These are phyloP conservation scores for Boletellus deceptivus DNA, from an alignment of 1,284 basidiomycete genomes.

Conservation along the genomic window DNA sequence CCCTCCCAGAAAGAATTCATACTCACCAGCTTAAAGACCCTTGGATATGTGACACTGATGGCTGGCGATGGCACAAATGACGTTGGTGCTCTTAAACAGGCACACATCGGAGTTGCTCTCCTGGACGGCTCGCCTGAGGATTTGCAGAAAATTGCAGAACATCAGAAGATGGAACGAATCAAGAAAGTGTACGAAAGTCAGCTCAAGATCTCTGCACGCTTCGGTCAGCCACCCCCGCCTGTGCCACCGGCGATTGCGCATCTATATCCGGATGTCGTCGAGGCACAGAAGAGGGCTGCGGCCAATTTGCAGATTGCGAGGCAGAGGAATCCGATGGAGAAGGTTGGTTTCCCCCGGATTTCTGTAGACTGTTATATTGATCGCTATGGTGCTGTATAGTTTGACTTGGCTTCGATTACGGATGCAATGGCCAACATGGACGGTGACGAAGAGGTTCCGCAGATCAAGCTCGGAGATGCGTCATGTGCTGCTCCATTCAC, in stretches of 20 bases:
- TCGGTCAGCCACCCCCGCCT: slow-evolving; percentile 89
- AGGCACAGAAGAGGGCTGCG: slow-evolving; percentile 79
- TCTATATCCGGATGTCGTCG: slow-evolving; percentile 85
- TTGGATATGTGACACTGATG: slow-evolving; percentile 93
- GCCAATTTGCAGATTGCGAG: slow-evolving; percentile 62
- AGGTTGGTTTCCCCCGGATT: slow-evolving; percentile 45
- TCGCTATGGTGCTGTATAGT: slow-evolving; percentile 46
- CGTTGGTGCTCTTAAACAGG: slow-evolving; percentile 94
- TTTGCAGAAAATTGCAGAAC: slow-evolving; percentile 88
- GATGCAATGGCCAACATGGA: slow-evolving; percentile 91
- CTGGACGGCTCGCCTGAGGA: slow-evolving; percentile 91
- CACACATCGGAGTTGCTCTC: slow-evolving; percentile 91
- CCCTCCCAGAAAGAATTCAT: slow-evolving; percentile 93
- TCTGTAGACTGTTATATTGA: slow-evolving; percentile 1
- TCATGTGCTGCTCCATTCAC: slow-evolving; percentile 97
- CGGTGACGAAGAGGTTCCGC: slow-evolving; percentile 87
- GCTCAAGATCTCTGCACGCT: slow-evolving; percentile 81
- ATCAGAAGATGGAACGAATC: slow-evolving; percentile 82
- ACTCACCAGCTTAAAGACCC: slow-evolving; percentile 80
- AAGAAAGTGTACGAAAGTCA: slow-evolving; percentile 97
- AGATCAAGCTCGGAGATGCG: slow-evolving; percentile 96
- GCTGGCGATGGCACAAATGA: slow-evolving; percentile 97
- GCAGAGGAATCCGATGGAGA: slow-evolving; percentile 86
- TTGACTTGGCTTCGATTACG: slow-evolving; percentile 85
- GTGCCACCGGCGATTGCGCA: slow-evolving; percentile 83